These are phyloP conservation scores for Penicillium sp. DNA, from an alignment of 2,329 filamentous ascomycete genomes.

Conservation along the genomic window DNA sequence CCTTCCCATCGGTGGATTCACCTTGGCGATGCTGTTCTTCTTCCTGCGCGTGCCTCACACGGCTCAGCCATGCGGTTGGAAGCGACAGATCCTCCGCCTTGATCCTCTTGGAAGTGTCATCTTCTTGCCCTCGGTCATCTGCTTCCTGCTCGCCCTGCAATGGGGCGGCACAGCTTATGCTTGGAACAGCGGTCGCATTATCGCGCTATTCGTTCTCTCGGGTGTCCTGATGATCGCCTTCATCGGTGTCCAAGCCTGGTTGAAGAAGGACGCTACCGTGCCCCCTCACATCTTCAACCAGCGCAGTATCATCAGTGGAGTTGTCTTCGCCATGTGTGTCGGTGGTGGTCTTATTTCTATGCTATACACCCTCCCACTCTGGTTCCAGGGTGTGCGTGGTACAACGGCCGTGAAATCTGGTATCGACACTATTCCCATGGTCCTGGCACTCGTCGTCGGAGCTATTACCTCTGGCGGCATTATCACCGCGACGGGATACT, in stretches of 20 bases:
- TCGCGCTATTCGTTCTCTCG: slow-evolving; percentile 30
- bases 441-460: slow-evolving; percentile 45
- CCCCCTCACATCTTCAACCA: slow-evolving; percentile 59
- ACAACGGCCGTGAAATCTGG: slow-evolving; percentile 53
- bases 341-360: slow-evolving; percentile 48
- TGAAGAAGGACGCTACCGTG: slow-evolving; percentile 57
- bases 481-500: slow-evolving; percentile 47
- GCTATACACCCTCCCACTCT: slow-evolving; percentile 53
- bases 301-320: slow-evolving; percentile 45
- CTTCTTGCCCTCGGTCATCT: slow-evolving; percentile 35
- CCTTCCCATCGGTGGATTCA: slow-evolving; percentile 49
- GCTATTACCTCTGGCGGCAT: slow-evolving; percentile 41
- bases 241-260: slow-evolving; percentile 50
- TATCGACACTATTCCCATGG: slow-evolving; percentile 50
- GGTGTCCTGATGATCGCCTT: slow-evolving; percentile 52
- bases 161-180: slow-evolving; percentile 33
- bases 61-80: slow-evolving; percentile 36
- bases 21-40: slow-evolving; percentile 55
- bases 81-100: slow-evolving; percentile 48
- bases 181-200: slow-evolving; percentile 33
- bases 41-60: slow-evolving; percentile 49
- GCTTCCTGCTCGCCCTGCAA: slow-evolving; percentile 33
- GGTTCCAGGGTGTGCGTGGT: slow-evolving; percentile 56
- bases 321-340: slow-evolving; percentile 45
- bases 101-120: slow-evolving; percentile 46